Conservation (phyloP, 2,329 filamentous ascomycete species). For the Fusarium buharicum region DNA sequence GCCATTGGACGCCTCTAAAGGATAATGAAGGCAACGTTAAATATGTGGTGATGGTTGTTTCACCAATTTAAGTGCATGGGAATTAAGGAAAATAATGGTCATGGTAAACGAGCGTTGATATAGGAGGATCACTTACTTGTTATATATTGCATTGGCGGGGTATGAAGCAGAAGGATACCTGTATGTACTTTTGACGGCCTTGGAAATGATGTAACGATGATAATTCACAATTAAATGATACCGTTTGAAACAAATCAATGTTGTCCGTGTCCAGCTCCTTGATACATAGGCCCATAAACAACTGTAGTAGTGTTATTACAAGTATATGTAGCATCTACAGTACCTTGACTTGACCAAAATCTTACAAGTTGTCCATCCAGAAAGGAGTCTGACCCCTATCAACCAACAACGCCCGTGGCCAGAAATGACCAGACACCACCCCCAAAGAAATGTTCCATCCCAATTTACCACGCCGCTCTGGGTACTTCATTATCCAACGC, state of each 20-base stretch:
- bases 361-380: background rate
- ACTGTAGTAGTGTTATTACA: too few relatives aligned
- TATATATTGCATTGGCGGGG: constrained; percentile 16
- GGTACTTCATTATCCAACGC: too few relatives aligned
- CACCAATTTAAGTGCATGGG: constrained; percentile 20
- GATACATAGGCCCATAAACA: too few relatives aligned
- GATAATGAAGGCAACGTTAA: constrained; percentile 41
- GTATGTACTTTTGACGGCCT: constrained; percentile 29
- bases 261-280: background rate
- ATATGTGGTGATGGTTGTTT: constrained; percentile 41
- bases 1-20: constrained; percentile 46
- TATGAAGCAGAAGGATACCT: constrained; percentile 26
- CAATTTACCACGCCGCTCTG: too few relatives aligned
- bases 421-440: too few relatives aligned
- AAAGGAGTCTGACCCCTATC: background rate
- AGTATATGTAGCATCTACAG: too few relatives aligned
- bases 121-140: background rate
- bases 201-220: constrained; percentile 37
- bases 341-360: background rate
- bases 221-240: constrained; percentile 16
- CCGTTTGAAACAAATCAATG: background rate
- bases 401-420: background rate
- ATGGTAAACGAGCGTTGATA: constrained; percentile 8
- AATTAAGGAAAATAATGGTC: background rate
- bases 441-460: too few relatives aligned